A percentile compares a stretch with the other conserved stretches of the same genome.
These are phyloP conservation scores for Hemisphaericaspora nanyangensis DNA, from an alignment of 805 yeast species.

Conservation along the genomic window DNA sequence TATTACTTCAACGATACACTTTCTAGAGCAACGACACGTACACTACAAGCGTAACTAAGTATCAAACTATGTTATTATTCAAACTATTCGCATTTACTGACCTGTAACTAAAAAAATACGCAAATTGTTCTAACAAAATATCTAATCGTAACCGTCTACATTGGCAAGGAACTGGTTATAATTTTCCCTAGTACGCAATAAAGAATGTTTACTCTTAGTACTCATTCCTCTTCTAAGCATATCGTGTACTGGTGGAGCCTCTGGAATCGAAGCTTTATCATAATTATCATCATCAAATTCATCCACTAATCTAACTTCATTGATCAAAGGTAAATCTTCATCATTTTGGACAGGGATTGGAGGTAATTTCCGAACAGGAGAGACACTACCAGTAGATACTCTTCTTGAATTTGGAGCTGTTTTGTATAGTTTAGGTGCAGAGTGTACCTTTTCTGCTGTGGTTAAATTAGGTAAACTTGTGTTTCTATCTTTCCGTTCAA, in stretches of 20 bases:
- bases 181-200: conserved; percentile 37
- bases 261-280: background rate
- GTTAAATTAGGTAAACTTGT: background rate
- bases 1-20: too few relatives aligned
- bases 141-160: conserved; percentile 12
- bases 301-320: conserved; percentile 27
- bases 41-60: too few relatives aligned
- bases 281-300: conserved; percentile 10
- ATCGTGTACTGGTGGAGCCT: background rate
- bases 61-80: too few relatives aligned
- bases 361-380: conserved; percentile 12
- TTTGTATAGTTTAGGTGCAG: background rate
- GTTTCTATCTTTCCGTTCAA: background rate
- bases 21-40: too few relatives aligned
- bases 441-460: background rate
- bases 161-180: conserved; percentile 36
- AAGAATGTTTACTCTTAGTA: conserved; percentile 28
- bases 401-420: conserved; percentile 1
- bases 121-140: too few relatives aligned
- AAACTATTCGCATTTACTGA: too few relatives aligned
- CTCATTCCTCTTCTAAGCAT: conserved; percentile 25
- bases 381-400: background rate
- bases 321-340: conserved; percentile 36
- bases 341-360: conserved; percentile 17
- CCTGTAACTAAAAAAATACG: too few relatives aligned